phyloP scores from a whole-genome alignment of 1,139 yeast species.

The Debaryomycetaceae sp. region DNA sequence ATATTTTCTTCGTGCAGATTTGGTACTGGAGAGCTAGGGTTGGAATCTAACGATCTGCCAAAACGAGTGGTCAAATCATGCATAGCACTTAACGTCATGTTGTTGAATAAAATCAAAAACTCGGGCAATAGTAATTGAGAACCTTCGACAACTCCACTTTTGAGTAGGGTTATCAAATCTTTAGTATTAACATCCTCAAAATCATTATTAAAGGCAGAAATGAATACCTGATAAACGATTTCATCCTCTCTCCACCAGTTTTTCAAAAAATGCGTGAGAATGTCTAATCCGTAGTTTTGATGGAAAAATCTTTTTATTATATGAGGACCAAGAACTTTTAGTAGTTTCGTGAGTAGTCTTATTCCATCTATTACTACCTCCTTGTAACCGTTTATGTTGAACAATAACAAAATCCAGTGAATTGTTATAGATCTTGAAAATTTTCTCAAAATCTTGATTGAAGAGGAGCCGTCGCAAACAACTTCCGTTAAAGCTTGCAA shows the following conservation, averaged over 20 bases:
- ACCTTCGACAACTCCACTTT: constrained; percentile 4
- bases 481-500: constrained; percentile 29
- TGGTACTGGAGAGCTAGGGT: constrained; percentile 30
- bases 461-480: constrained; percentile 29
- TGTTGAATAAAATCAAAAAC: constrained; percentile 36
- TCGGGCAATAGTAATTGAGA: constrained; percentile 35
- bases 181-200: constrained; percentile 2
- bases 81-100: constrained; percentile 37
- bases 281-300: constrained; percentile 51
- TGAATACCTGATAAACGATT: constrained; percentile 29
- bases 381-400: constrained; percentile 31
- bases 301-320: constrained; percentile 49
- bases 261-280: constrained; percentile 45
- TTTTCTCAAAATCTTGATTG: constrained; percentile 39
- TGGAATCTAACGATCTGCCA: constrained; percentile 37
- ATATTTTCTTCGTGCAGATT: constrained; percentile 10
- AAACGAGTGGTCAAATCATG: constrained; percentile 27
- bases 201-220: constrained; percentile 42
- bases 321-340: constrained; percentile 45
- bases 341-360: constrained; percentile 46
- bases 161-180: constrained; percentile 4
- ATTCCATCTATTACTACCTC: constrained; percentile 47
- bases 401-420: constrained; percentile 61
- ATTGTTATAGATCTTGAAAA: constrained; percentile 57
- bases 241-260: constrained; percentile 47